Base-by-base conservation (phyloP, 768 basidiomycete species). In the Dentipellis sp. region DNA sequence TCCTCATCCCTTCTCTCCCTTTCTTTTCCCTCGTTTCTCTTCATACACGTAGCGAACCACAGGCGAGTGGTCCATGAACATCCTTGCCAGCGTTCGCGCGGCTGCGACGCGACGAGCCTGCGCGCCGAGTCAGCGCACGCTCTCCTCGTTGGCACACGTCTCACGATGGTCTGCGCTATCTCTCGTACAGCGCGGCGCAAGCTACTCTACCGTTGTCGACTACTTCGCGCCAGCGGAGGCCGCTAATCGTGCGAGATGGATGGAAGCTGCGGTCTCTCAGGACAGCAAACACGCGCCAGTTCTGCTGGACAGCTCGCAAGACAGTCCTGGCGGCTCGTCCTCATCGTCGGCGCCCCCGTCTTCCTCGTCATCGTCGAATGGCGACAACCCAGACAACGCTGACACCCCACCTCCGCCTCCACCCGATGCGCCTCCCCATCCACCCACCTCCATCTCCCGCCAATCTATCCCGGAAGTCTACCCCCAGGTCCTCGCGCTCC, bases 401-500 rank as follows among this genome's bases (percentile, higher is more conserved):
- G 73, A 74, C 51, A 40, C 39, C 3, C 69, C 72, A 9, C 63
- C 71, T 2, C 61, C 76, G 8, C 75, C 77, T 17, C 68, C 72
- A 10, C 61, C 72, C 10, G 65, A 72, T 29, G 56, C 71, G 38
- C 65, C 78, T 7, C 62, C 74, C 19, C 68, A 66, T 23, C 66
- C 73, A 1, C 68, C 72, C 5, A 76, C 78, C 34, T 76, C 86
- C 19, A 86, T 91, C 62, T 84, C 91, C 4, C 91, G 90, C 62
- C 90, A 89, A 56, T 84, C 88, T 14, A 85, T 97, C 4, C 94
- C 94, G 0, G 91, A 93, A 68, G 66, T 82, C 57, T 97, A 97
- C 69, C 94, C 95, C 1, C 91, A 95, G 67, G 86, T 97, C 45
- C 80, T 98, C 23, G 95, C 94, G 2, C 81, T 98, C 0, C 95